These are phyloP conservation scores for Salix viminalis DNA, from an alignment of 345 rosid genomes.

Conservation along the genomic window DNA sequence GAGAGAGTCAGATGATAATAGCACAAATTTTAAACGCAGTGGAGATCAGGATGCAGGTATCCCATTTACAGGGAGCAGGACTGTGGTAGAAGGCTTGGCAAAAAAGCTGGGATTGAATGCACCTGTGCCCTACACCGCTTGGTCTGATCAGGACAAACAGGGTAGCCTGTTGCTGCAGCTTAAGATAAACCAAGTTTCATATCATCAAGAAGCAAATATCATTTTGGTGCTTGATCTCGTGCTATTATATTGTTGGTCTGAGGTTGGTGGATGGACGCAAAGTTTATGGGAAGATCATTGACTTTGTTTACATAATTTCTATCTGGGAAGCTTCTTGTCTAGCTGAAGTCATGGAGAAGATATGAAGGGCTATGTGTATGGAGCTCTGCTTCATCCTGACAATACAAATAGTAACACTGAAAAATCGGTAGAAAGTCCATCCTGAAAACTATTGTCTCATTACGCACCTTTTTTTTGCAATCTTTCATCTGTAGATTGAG, in stretches of 20 bases:
- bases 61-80: slow-evolving; percentile 11
- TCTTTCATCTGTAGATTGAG: too few species aligned
- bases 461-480: too few species aligned
- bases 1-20: too few species aligned
- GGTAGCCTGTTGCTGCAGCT: not conserved
- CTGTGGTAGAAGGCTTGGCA: slow-evolving; percentile 13
- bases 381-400: not conserved
- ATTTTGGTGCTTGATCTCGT: not conserved
- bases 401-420: too few species aligned
- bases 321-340: not conserved
- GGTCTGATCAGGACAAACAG: slow-evolving; percentile 1
- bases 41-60: slow-evolving; percentile 6
- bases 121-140: slow-evolving; percentile 1
- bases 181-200: not conserved
- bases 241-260: not conserved
- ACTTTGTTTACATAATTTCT: not conserved
- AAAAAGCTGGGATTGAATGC: slow-evolving; percentile 4
- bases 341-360: too few species aligned
- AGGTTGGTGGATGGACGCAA: not conserved
- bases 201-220: not conserved
- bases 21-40: too few species aligned
- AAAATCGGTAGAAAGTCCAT: too few species aligned
- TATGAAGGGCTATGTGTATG: not conserved
- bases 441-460: too few species aligned
- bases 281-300: not conserved